These are phyloP conservation scores for Trametopsis cervina DNA, from an alignment of 768 basidiomycete species.

Conservation along the genomic window DNA sequence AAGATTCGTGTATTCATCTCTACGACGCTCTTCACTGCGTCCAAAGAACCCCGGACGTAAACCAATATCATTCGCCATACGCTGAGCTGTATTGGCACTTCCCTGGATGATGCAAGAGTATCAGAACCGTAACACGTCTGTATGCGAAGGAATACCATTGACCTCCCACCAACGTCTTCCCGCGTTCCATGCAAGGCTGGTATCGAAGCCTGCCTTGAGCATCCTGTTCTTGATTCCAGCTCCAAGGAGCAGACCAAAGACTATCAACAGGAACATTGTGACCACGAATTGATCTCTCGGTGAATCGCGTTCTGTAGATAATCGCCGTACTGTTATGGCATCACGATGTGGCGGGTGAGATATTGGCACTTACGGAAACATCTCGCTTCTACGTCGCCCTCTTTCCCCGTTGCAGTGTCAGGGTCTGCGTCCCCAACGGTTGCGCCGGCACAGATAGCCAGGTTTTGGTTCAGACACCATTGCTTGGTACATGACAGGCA, in stretches of 20 bases:
- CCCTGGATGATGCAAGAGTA: background rate
- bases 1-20: slow-evolving; percentile 42
- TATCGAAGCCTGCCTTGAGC: slow-evolving; percentile 67
- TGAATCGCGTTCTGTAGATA: slow-evolving; percentile 73
- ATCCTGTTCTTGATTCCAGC: slow-evolving; percentile 82
- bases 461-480: slow-evolving; percentile 91
- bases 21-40: slow-evolving; percentile 23
- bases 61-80: slow-evolving; percentile 46
- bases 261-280: slow-evolving; percentile 81
- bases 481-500: slow-evolving; percentile 92
- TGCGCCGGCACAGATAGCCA: slow-evolving; percentile 77
- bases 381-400: slow-evolving; percentile 91
- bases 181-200: slow-evolving; percentile 54
- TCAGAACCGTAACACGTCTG: slow-evolving; percentile 39
- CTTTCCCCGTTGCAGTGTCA: slow-evolving; percentile 90
- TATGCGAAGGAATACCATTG: no score
- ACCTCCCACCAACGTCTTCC: slow-evolving; percentile 85
- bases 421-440: slow-evolving; percentile 82
- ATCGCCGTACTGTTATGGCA: background rate
- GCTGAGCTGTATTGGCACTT: no score
- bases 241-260: slow-evolving; percentile 78
- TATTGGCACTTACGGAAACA: slow-evolving; percentile 75
- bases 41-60: slow-evolving; percentile 29
- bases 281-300: slow-evolving; percentile 94
- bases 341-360: no score